Base-by-base conservation (phyloP, 495 filamentous ascomycete species). In the Glarea lozoyensis region DNA sequence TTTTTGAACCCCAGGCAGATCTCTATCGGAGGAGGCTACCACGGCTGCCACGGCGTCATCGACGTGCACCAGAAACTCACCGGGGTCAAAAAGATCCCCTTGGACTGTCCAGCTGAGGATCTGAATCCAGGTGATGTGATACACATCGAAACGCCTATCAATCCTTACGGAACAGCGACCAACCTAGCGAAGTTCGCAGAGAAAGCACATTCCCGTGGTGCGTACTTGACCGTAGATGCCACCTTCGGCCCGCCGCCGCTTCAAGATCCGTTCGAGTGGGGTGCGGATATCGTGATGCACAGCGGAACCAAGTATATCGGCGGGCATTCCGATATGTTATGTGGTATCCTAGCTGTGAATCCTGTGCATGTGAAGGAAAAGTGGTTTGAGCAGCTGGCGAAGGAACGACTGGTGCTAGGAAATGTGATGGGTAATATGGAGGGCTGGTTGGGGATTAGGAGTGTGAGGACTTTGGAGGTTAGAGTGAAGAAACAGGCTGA, bases 281-380 rank as follows among this genome's bases (percentile, higher is more conserved):
- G 88, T 43, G 85, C 81, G 2, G 88, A 96, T 60, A 60, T 86
- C 0, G 76, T 95, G 16, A 82, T 96, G 82, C 92, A 98, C 61
- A 79, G 72, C 17, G 92, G 86, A 10, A 92, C 88, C 7, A 98
- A 98, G 69, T 98, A 95, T 60, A 73, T 98, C 45, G 92, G 92
- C 15, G 92, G 92, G 1, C 92, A 98, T 63, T 84, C 77, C 48
- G 92, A 98, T 62, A 65, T 96, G 62, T 75, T 98, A 0, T 86
- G 83, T 52, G 92, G 92, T 10, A 81, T 94, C 15, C 66, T 96
- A 15, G 82, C 76, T 0, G 75, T 82, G 4, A 62, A 69, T 37
- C 64, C 62, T 1, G 23, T 12, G 10, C 49, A 42, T 35, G 55
- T 53, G 31, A 54, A 58, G 32, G 60, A 73, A 41, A 69, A 69